These are phyloP conservation scores for Flaveria robusta DNA, from an alignment of 129 eudicot genomes.

Conservation along the genomic window DNA sequence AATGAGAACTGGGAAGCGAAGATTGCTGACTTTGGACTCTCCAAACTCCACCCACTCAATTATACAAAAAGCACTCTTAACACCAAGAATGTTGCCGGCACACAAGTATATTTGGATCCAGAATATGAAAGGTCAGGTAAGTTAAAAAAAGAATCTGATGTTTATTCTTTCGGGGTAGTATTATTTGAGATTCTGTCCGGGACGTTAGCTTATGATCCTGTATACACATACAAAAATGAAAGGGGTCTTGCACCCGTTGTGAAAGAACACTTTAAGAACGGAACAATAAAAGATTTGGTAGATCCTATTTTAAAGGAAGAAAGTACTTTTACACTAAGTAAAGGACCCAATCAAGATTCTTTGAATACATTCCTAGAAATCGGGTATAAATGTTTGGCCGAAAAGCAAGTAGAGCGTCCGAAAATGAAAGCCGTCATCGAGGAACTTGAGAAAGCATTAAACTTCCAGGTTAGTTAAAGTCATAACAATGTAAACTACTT, in stretches of 20 bases:
- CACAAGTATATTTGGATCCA: background rate
- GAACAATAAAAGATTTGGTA: background rate
- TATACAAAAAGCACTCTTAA: background rate
- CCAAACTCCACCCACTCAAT: background rate
- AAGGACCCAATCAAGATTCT: constrained; percentile 11
- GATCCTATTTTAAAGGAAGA: background rate
- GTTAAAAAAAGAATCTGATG: constrained; percentile 3
- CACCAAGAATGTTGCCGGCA: background rate
- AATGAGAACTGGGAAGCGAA: background rate
- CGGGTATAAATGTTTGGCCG: constrained; percentile 1
- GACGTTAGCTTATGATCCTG: background rate
- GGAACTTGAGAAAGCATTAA: constrained; percentile 7
- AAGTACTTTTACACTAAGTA: background rate
- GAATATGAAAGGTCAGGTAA: background rate
- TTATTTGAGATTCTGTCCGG: background rate
- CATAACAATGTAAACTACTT: background rate
- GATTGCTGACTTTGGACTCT: constrained; percentile 12
- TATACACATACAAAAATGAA: background rate
- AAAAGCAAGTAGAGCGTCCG: constrained; percentile 5
- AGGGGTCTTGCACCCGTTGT: background rate
- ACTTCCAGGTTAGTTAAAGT: background rate
- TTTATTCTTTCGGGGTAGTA: background rate
- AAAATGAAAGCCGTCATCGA: background rate
- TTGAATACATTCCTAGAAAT: background rate
- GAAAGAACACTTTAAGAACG: background rate